phyloP scores from a whole-genome alignment of 2,329 filamentous ascomycete species.

The Colletotrichum coccodes region DNA sequence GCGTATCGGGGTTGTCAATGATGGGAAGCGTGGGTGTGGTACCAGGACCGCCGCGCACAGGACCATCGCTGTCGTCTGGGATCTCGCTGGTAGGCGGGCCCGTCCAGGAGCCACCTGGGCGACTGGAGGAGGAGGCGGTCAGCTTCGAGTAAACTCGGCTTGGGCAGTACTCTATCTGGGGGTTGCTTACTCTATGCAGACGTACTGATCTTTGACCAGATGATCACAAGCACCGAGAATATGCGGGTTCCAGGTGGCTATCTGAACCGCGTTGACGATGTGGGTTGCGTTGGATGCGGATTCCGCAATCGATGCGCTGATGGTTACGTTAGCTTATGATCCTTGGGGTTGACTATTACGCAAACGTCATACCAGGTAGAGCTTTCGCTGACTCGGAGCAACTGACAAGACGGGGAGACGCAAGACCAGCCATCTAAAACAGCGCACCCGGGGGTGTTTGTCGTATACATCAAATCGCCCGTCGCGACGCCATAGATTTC shows the following conservation, averaged over 20 bases:
- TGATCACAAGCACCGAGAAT: slow-evolving; percentile 23
- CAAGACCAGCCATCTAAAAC: neutral
- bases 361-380: neutral
- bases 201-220: slow-evolving; percentile 14
- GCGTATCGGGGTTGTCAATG: neutral
- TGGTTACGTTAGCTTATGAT: neutral
- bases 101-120: slow-evolving; percentile 5
- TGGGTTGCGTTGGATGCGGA: slow-evolving; percentile 8
- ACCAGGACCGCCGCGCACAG: slow-evolving; percentile 26
- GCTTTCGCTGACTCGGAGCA: slow-evolving; percentile 7
- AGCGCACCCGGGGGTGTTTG: neutral
- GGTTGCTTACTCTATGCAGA: slow-evolving; percentile 7
- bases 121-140: neutral
- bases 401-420: neutral
- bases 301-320: neutral
- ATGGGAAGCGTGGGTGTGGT: slow-evolving; percentile 23
- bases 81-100: slow-evolving; percentile 12
- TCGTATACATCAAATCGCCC: neutral
- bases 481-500: slow-evolving; percentile 6
- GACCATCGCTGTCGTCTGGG: slow-evolving; percentile 17
- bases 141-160: no score
- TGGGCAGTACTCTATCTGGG: no score
- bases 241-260: slow-evolving; percentile 24
- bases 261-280: neutral
- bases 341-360: neutral